Percentiles rank a stretch among this genome's conserved stretches.
These are phyloP conservation scores for Fusarium subtropicale DNA, from an alignment of 2,329 filamentous ascomycete species.

Conservation along the genomic window DNA sequence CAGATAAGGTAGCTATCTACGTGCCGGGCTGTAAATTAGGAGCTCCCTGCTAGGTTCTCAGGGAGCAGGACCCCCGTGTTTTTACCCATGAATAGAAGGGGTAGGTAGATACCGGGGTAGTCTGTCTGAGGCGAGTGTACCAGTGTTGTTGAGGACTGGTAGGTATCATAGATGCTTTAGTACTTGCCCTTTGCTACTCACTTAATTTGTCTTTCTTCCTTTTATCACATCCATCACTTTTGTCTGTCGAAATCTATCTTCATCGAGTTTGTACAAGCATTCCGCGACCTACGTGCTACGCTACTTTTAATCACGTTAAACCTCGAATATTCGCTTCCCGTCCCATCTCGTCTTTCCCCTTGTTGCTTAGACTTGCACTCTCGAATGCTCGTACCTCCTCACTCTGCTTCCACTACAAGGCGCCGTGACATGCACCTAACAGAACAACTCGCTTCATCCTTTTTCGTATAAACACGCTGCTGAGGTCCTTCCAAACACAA, in stretches of 20 bases:
- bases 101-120: not conserved
- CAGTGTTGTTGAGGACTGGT: slow-evolving; percentile 13
- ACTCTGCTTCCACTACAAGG: not conserved
- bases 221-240: not conserved
- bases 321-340: not conserved
- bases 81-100: not conserved
- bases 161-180: not conserved
- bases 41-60: not conserved
- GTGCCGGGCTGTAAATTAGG: not conserved
- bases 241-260: slow-evolving; percentile 29
- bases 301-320: not conserved
- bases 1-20: slow-evolving; percentile 6
- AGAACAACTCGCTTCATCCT: slow-evolving; percentile 13
- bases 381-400: not conserved
- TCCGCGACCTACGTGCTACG: slow-evolving; percentile 19
- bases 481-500: slow-evolving; percentile 26
- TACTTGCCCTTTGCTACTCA: not conserved
- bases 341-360: not conserved
- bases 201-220: not conserved
- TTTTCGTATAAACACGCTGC: slow-evolving; percentile 18
- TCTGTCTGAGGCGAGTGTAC: not conserved
- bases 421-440: slow-evolving; percentile 25
- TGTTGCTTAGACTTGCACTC: not conserved
- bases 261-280: slow-evolving; percentile 35
- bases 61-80: not conserved